phyloP scores from a whole-genome alignment of 2,329 filamentous ascomycete genomes.

The Aspergillus ochraceus region DNA sequence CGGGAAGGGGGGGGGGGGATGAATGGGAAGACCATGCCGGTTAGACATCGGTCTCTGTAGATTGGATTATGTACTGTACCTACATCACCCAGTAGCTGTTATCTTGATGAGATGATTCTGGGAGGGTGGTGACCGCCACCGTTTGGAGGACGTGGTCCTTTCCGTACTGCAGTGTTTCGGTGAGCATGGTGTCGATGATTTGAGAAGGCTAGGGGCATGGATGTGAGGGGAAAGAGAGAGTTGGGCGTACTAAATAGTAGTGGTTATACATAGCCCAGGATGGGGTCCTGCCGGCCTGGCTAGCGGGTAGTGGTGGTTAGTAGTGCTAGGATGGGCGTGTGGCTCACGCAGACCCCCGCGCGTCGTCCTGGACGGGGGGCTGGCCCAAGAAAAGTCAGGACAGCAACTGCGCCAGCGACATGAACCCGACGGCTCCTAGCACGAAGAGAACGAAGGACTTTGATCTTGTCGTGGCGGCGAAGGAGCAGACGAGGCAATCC shows the following conservation, averaged over 20 bases:
- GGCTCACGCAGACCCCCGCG: background rate
- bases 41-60: no score
- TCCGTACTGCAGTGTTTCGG: conserved; percentile 28
- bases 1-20: background rate
- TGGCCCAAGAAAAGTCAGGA: no score
- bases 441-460: background rate
- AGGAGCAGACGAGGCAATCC: no score
- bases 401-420: background rate
- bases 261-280: background rate
- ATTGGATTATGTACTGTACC: conserved; percentile 2
- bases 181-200: conserved; percentile 6
- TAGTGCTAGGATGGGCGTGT: background rate
- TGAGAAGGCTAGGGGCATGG: background rate
- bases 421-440: background rate
- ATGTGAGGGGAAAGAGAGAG: background rate
- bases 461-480: no score
- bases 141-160: conserved; percentile 34
- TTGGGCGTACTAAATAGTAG: background rate
- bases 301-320: background rate
- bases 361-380: no score
- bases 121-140: conserved; percentile 29
- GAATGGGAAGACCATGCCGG: background rate
- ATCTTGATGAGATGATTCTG: conserved; percentile 11
- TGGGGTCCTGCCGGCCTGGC: background rate
- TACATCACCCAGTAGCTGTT: conserved; percentile 45